Evolutionary conservation across 371 early-diverging fungal genomes (phyloP), one percentile per base, ranked within the genome.

Genomic region (Circinella minor): DNA sequence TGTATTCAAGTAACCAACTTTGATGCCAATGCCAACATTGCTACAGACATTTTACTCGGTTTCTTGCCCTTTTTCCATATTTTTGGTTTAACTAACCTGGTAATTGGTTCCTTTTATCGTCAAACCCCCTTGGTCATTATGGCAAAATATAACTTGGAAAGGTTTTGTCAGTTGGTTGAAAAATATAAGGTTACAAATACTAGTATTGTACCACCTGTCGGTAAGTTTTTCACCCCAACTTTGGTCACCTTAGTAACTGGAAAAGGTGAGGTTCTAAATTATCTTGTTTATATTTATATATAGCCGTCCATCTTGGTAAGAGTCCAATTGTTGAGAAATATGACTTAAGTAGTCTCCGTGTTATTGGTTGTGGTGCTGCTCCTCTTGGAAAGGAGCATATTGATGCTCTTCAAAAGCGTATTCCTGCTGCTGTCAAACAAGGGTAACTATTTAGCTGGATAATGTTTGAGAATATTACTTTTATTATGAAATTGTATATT

Each of bases 31-130:
- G 71, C 68, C 34, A 39, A 63, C 36, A 72, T 47, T 27, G 65
- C 76, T 20, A 76, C 81, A 34, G 79, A 84, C 34, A 76, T 85
- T 27, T 83, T 85, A 61, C 77, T 92, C 36, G 94, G 90, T 0
- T 86, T 93, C 61, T 81, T 94, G 60, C 95, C 95, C 2, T 91
- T 92, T 66, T 95, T 87, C 75, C 96, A 95, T 70, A 90, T 93
- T 61, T 95, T 93, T 74, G 95, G 92, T 36, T 78, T 90, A 37
- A 81, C 78, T 7, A 69, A 69, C 36, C 47, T 84, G 13, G 46
- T 81, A 0, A 48, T 81, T 0, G 72, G 76, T 47, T 62, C 74
- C 6, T 74, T 74, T n/a, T 80, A 80, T 65, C 68, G 79, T 67
- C 76, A 72, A 2, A 68, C 64, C 9, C 78, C 83, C 3, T 73